Conservation (phyloP, 768 basidiomycete genomes). For the Collybia sp. region DNA sequence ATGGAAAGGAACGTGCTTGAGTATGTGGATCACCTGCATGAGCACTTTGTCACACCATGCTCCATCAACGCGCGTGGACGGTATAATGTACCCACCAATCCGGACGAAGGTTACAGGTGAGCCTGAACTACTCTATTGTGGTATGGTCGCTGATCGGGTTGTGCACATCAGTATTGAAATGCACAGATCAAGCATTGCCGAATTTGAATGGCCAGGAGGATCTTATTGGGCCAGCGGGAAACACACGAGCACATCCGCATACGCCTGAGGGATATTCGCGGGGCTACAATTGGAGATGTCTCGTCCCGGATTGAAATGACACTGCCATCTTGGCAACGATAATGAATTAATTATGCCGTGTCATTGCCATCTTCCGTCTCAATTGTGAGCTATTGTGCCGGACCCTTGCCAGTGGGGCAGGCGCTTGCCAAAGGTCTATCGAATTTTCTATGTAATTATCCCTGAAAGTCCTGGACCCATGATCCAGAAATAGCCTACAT, state of each 20-base stretch:
- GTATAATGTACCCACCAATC: conserved; percentile 80
- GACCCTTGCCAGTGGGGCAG: too few species aligned
- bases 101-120: conserved; percentile 76
- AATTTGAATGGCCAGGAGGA: conserved; percentile 85
- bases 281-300: too few species aligned
- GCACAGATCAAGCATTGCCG: conserved; percentile 71
- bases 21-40: conserved; percentile 88
- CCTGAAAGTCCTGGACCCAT: too few species aligned
- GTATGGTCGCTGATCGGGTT: not conserved
- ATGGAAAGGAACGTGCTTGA: conserved; percentile 96
- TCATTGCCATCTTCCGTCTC: too few species aligned
- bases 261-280: too few species aligned
- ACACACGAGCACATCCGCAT: not conserved
- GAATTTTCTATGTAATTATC: too few species aligned
- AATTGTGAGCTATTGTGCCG: too few species aligned
- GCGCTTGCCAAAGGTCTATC: too few species aligned
- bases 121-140: conserved; percentile 10
- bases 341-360: too few species aligned
- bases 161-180: conserved; percentile 76
- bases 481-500: too few species aligned
- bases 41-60: conserved; percentile 87
- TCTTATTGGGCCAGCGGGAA: conserved; percentile 60
- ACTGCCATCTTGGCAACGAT: too few species aligned
- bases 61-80: conserved; percentile 82
- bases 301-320: too few species aligned